Percentiles rank a stretch among this genome's conserved stretches.
phyloP scores from a whole-genome alignment of 495 filamentous ascomycete genomes.

The Neurospora sp. region DNA sequence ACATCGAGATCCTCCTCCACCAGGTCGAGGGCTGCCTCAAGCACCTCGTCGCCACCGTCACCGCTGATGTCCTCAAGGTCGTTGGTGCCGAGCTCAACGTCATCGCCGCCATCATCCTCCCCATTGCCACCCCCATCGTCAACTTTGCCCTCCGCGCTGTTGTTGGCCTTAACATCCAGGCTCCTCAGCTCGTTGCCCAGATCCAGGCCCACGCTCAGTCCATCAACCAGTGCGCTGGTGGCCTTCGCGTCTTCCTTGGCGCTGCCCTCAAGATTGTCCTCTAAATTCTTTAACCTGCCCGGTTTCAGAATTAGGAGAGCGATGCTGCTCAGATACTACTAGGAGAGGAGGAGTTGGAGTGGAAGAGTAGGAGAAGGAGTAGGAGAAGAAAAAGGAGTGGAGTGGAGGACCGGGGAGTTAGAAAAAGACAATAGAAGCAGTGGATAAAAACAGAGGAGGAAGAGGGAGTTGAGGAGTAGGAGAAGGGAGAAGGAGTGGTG shows the following conservation, averaged over 20 bases:
- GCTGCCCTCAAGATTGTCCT: background rate
- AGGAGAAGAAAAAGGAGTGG: background rate
- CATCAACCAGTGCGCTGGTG: background rate
- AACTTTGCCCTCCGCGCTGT: background rate
- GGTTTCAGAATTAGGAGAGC: background rate
- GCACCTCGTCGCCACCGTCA: constrained; percentile 1
- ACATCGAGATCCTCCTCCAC: constrained; percentile 1
- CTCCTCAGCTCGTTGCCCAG: background rate
- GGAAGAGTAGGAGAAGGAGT: background rate
- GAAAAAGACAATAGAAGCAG: background rate
- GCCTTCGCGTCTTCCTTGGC: background rate
- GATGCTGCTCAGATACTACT: background rate
- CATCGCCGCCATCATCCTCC: background rate
- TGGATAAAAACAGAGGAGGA: background rate
- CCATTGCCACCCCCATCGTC: background rate
- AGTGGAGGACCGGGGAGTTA: background rate
- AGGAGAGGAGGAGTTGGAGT: background rate
- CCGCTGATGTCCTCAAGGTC: background rate
- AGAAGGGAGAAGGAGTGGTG: background rate
- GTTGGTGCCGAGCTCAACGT: background rate
- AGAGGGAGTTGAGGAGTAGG: background rate
- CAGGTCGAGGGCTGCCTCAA: constrained; percentile 2
- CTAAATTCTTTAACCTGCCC: background rate
- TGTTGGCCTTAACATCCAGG: background rate
- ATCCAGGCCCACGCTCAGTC: background rate